Conservation (phyloP, 495 filamentous ascomycete species). For the Aspergillus carlsbadensis region DNA sequence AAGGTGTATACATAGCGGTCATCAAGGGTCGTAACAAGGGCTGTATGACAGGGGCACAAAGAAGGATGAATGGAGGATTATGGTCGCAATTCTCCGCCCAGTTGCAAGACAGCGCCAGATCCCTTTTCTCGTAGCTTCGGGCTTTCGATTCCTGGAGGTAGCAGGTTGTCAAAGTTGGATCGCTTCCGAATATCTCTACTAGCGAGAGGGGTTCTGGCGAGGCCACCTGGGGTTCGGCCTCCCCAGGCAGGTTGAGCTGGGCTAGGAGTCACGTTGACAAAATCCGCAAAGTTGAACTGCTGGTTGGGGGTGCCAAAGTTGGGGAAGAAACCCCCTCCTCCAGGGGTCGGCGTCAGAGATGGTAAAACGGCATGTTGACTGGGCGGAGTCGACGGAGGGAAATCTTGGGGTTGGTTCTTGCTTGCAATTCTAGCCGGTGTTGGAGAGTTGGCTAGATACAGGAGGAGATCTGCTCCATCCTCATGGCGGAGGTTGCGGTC, state of each 20-base stretch:
- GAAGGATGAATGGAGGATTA: constrained; percentile 8
- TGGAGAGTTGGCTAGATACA: constrained; percentile 91
- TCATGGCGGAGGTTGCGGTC: constrained; percentile 56
- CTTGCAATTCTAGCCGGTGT: constrained; percentile 64
- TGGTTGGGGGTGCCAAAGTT: constrained; percentile 59
- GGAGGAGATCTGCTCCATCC: constrained; percentile 85
- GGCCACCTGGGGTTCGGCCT: constrained; percentile 53
- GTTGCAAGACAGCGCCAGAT: constrained; percentile 37
- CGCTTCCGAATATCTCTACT: constrained; percentile 53
- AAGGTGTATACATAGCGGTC: constrained; percentile 33
- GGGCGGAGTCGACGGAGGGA: constrained; percentile 85
- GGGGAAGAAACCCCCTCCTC: constrained; percentile 58
- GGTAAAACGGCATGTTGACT: constrained; percentile 68
- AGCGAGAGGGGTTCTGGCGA: constrained; percentile 58
- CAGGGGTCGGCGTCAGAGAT: constrained; percentile 71
- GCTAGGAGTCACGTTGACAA: constrained; percentile 93
- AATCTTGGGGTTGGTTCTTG: constrained; percentile 41
- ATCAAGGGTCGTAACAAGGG: constrained; percentile 31
- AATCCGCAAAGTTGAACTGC: constrained; percentile 93
- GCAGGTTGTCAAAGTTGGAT: constrained; percentile 67
- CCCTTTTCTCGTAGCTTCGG: constrained; percentile 32
- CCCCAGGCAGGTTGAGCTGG: constrained; percentile 85
- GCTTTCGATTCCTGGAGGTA: constrained; percentile 48
- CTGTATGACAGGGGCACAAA: neutral
- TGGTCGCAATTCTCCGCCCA: constrained; percentile 44